These are phyloP conservation scores for Hanseniaspora mollemarum DNA, from an alignment of 805 yeast genomes.

Conservation along the genomic window DNA sequence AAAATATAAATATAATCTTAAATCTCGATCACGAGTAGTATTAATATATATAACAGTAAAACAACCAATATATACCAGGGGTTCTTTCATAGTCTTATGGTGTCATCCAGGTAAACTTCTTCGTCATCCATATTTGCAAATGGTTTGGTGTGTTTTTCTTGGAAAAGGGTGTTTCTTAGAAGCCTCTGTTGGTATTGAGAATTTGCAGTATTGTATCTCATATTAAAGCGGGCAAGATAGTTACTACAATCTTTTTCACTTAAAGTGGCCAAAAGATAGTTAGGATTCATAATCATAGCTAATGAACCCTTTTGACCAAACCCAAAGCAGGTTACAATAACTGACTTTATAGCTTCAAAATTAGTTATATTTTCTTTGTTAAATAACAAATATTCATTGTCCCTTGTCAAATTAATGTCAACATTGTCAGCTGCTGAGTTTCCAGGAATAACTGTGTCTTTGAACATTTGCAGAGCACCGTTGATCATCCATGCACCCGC, in stretches of 20 bases:
- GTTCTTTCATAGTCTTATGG: conserved; percentile 52
- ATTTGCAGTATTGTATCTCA: conserved; percentile 75
- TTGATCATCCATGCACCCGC: conserved; percentile 99
- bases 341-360: conserved; percentile 54
- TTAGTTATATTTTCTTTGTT: conserved; percentile 84
- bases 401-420: conserved; percentile 53
- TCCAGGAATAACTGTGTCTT: conserved; percentile 84
- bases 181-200: conserved; percentile 52
- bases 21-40: too few species aligned
- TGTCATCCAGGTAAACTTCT: conserved; percentile 82
- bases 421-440: conserved; percentile 91
- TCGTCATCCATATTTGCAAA: conserved; percentile 62
- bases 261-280: conserved; percentile 70
- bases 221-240: conserved; percentile 52
- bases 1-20: too few species aligned
- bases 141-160: conserved; percentile 77
- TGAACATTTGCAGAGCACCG: conserved; percentile 81
- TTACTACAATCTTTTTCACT: conserved; percentile 52
- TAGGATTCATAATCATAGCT: conserved; percentile 75
- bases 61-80: too few species aligned
- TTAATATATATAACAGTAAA: too few species aligned
- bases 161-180: conserved; percentile 71
- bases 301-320: conserved; percentile 97
- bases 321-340: conserved; percentile 86
- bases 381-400: conserved; percentile 70